A percentile compares a stretch with the other conserved stretches of the same genome.
Evolutionary conservation across 345 rosid genomes (phyloP).

Genomic region (Syzygium aqueum): DNA sequence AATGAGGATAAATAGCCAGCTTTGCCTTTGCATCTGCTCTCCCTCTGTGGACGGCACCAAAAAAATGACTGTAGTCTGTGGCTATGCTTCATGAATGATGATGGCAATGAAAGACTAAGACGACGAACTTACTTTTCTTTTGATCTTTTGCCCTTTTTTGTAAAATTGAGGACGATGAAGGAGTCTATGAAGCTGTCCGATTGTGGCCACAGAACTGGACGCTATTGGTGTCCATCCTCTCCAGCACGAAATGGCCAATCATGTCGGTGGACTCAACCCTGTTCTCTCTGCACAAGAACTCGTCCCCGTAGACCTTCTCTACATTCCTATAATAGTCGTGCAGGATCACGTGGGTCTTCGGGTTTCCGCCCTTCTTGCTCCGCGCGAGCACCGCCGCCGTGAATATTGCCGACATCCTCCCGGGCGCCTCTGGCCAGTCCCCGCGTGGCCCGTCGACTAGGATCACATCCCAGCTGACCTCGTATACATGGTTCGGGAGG

Average conservation of each 20-base stretch:
- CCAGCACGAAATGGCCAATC: conserved; percentile 87
- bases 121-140: neutral
- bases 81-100: neutral
- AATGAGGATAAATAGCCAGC: neutral
- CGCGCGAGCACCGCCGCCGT: conserved; percentile 89
- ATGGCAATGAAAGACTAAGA: neutral
- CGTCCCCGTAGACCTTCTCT: conserved; percentile 71
- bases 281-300: conserved; percentile 83
- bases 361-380: conserved; percentile 67
- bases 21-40: neutral
- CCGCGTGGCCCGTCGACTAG: conserved; percentile 95
- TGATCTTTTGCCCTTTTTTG: neutral
- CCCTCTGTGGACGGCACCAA: neutral
- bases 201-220: conserved; percentile 38
- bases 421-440: conserved; percentile 56
- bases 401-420: conserved; percentile 86
- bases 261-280: conserved; percentile 50
- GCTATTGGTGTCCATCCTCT: conserved; percentile 59
- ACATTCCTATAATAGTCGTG: conserved; percentile 80
- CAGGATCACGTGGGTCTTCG: conserved; percentile 72
- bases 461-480: conserved; percentile 94
- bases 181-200: neutral
- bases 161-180: neutral
- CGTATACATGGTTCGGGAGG: conserved; percentile 87
- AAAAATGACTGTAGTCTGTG: neutral